Percentiles rank a stretch among this genome's conserved stretches.
These are phyloP conservation scores for Globisporangium lucens DNA, from an alignment of 352 stramenopile species.

Conservation along the genomic window DNA sequence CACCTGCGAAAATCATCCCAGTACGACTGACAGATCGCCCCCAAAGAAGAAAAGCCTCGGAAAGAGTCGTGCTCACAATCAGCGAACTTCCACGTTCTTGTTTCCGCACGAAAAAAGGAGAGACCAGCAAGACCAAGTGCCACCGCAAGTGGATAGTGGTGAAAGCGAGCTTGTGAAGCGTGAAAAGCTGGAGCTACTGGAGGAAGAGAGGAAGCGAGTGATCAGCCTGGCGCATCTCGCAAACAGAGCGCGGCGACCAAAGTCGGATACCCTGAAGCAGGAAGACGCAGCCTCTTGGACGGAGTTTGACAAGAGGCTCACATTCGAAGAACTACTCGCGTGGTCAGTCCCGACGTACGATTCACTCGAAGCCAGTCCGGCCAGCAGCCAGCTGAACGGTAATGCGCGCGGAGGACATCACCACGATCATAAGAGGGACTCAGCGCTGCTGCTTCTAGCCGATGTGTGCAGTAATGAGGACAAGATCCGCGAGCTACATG, in stretches of 20 bases:
- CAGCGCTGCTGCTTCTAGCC: conserved; percentile 12
- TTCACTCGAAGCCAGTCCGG: background rate
- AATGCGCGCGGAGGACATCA: background rate
- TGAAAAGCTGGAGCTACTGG: conserved; percentile 21
- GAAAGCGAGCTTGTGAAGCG: background rate
- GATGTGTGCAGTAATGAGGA: conserved; percentile 13
- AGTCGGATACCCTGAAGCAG: background rate
- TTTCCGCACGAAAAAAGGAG: conserved; percentile 13
- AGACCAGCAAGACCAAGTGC: background rate
- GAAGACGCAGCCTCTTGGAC: background rate
- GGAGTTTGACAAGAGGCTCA: background rate
- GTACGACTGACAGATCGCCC: background rate
- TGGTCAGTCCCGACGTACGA: conserved; percentile 1
- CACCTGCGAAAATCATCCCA: background rate
- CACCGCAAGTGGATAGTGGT: background rate
- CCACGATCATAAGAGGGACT: background rate
- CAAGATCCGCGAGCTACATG: conserved; percentile 4
- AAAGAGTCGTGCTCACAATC: background rate
- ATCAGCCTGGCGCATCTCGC: conserved; percentile 15
- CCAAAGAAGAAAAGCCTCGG: background rate
- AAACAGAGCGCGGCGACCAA: background rate
- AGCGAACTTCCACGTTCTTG: conserved; percentile 6
- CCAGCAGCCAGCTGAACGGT: background rate
- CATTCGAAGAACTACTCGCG: conserved; percentile 6
- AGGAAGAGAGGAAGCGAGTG: conserved; percentile 30